Base-by-base conservation (phyloP, 495 filamentous ascomycete species). In the Xylaria intraflava region DNA sequence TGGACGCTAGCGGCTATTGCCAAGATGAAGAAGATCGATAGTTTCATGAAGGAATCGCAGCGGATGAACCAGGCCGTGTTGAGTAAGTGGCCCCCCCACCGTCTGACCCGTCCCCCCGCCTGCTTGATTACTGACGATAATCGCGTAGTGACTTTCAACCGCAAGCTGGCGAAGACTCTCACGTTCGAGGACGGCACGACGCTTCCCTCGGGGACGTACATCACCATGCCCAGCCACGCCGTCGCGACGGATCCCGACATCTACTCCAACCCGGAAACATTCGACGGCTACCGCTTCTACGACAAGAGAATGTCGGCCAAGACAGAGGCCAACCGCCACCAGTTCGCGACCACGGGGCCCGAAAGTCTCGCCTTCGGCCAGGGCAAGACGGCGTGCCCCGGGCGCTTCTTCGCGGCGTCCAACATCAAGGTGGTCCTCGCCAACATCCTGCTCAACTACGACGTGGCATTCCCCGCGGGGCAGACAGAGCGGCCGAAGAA, bases 351-450 rank as follows among this genome's bases (percentile, higher is more conserved):
- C 2, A 65, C 74, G 0, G 67, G 59, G 14, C 59, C 63, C 1
- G 57, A 69, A 5, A 60, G 68, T 42, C 36, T 78, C n/a, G 64
- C 61, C 2, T 84, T 80, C 45, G 79, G 81, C 0, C 69, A 77
- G 53, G 81, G 81, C 0, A 59, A 62, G 31, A 76, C 84, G 48
- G 78, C 82, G 0, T 83, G 81, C 59, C 82, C 82, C 0, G 83
- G 82, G 0, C 69, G 82, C 6, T 81, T 81, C 62, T 82, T 84
- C 40, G 80, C 77, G 0, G 66, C 67, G 3, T 72, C 69, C 16
- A 73, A 77, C 47, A 70, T 83, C 56, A 84, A 84, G 60, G 68
- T 76, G 26, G 73, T 84, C 27, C 43, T 85, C 22, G 78, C 73
- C 22, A 72, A 79, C 52, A 48, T 81, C 20, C 49, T 86, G 29